Evolutionary conservation across 176 grass and related monocot genomes (phyloP).

Genomic region (Elaeis guineensis): DNA sequence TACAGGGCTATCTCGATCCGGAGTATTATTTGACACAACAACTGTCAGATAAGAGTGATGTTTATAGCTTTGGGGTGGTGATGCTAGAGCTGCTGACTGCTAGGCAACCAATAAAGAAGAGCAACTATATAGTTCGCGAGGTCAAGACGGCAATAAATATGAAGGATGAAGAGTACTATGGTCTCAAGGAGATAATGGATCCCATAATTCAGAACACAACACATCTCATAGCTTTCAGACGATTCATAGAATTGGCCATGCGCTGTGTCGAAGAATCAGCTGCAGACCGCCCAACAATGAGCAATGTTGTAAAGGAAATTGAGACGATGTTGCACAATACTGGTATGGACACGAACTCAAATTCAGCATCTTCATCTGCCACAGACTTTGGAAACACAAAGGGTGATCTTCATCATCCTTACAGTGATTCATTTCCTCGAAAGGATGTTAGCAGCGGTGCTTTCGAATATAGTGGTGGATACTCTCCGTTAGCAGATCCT

Average conservation of each 20-base stretch:
- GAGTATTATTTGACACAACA: constrained; percentile 87
- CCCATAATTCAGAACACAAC: constrained; percentile 29
- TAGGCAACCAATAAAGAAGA: constrained; percentile 38
- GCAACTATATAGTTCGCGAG: constrained; percentile 54
- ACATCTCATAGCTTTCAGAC: constrained; percentile 29
- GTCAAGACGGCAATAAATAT: constrained; percentile 51
- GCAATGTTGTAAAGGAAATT: constrained; percentile 49
- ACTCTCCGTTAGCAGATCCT: constrained; percentile 46
- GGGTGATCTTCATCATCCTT: constrained; percentile 6
- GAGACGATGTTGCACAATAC: constrained; percentile 55
- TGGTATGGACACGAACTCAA: constrained; percentile 29
- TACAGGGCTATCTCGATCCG: constrained; percentile 82
- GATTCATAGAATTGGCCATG: constrained; percentile 48
- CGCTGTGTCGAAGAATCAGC: constrained; percentile 31
- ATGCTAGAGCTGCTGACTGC: constrained; percentile 62
- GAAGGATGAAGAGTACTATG: constrained; percentile 28
- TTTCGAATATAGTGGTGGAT: constrained; percentile 60
- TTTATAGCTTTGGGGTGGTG: constrained; percentile 80
- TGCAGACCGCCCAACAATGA: constrained; percentile 43
- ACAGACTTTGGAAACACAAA: constrained; percentile 13
- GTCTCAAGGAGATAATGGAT: constrained; percentile 67
- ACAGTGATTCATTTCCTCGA: constrained; percentile 21
- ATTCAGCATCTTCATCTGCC: constrained; percentile 43
- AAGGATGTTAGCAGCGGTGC: constrained; percentile 39
- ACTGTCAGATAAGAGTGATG: constrained; percentile 77